Evolutionary conservation across 1,284 basidiomycete species (phyloP), one percentile per base, ranked within the genome.

Genomic region (Pisolithus thermaeus): DNA sequence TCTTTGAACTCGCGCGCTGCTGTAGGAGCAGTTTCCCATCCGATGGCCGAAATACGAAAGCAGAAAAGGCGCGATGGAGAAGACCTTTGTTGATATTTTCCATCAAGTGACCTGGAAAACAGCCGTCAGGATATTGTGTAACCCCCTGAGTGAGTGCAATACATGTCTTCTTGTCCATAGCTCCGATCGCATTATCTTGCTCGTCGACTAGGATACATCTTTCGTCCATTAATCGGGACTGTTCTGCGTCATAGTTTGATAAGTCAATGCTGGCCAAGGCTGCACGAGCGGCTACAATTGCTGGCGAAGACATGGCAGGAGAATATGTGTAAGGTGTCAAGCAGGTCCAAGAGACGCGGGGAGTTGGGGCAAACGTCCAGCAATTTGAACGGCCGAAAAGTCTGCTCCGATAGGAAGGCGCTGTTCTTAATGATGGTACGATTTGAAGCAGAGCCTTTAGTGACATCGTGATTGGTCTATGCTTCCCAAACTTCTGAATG

Each of bases 131-230:
- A 35, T 5, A 47, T 8, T 12, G 16, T 38, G 40, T 28, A 52
- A 52, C 48, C 40, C 5, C 14, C 22, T 35, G 32, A 42, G 36
- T 42, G 45, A 36, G 49, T 11, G 48, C 36, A 32, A 61, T 64
- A 92, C 96, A 99, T 45, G 91, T 94, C 75, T 99, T 99, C 78
- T 99, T 99, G 71, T 93, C 90, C 55, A 88, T 83, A 52, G 96
- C 93, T 42, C 95, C 95, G 54, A 95, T 87, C 3, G 87, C 83
- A 49, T 79, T 79, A 68, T 98, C 95, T 53, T 97, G 73, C 61
- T 92, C 86, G 65, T 95, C 90, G 32, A 98, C 90, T 41, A 99
- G 80, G 66, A 99, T 99, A 66, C 97, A 97, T 54, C 92, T 78
- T 72, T 99, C 97, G 61, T 97, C 92, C 97, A 99, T 99, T 55